Conservation (phyloP, 2,329 filamentous ascomycete genomes). For the Pseudovirgaria hyperparasitica region DNA sequence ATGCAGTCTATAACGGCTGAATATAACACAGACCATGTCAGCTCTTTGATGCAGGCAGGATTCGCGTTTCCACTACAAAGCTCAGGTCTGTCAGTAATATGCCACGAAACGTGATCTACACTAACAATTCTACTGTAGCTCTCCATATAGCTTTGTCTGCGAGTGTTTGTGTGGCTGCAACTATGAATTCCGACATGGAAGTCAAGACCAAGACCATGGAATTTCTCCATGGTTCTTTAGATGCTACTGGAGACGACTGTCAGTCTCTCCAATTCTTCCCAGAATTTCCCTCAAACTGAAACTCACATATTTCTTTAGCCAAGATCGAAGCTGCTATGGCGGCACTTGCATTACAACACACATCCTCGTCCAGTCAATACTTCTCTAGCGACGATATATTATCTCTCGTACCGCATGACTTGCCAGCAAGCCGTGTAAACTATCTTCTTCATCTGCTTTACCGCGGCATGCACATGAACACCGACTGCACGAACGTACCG, state of each 20-base stretch:
- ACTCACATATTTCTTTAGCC: conserved; percentile 5
- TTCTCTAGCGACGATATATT: conserved; percentile 37
- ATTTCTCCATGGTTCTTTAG: conserved; percentile 19
- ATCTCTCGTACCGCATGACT: conserved; percentile 21
- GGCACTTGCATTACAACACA: conserved; percentile 28
- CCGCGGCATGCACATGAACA: conserved; percentile 35
- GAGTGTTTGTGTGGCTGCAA: conserved; percentile 33
- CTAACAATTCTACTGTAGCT: conserved; percentile 5
- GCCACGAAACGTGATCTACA: conserved; percentile 5
- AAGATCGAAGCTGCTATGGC: conserved; percentile 26
- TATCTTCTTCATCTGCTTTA: conserved; percentile 53
- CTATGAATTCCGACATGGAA: conserved; percentile 29
- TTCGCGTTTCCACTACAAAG: conserved; percentile 62
- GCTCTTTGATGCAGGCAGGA: conserved; percentile 61
- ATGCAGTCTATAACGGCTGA: conserved; percentile 57
- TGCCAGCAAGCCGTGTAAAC: conserved; percentile 15
- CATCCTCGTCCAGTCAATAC: conserved; percentile 30
- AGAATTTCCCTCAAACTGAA: not conserved
- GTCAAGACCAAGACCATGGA: conserved; percentile 30
- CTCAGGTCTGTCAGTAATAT: conserved; percentile 40
- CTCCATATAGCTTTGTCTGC: conserved; percentile 34
- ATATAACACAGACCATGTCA: conserved; percentile 51
- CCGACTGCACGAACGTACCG: conserved; percentile 60
- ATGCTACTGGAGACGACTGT: conserved; percentile 7
- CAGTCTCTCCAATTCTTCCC: not conserved